Conservation (phyloP, 2,329 filamentous ascomycete species). For the Fusarium odoratissimum region DNA sequence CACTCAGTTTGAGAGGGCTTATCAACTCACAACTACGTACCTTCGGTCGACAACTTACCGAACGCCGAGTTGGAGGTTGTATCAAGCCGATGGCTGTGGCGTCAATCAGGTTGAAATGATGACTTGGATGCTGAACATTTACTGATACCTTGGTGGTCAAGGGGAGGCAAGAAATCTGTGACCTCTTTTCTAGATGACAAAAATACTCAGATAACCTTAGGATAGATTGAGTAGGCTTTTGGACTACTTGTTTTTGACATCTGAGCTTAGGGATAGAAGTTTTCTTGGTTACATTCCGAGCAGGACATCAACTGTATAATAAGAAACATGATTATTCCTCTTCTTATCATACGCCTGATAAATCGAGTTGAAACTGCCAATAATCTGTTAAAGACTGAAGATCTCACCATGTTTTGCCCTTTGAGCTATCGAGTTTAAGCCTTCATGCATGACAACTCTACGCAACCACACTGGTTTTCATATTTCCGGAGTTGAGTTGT, state of each 20-base stretch:
- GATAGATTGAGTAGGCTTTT: neutral
- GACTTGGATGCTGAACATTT: neutral
- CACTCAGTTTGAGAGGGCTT: conserved; percentile 15
- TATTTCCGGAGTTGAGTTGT: neutral
- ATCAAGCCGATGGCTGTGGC: neutral
- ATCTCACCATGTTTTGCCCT: neutral
- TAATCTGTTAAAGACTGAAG: neutral
- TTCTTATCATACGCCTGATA: too few relatives aligned
- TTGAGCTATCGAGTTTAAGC: neutral
- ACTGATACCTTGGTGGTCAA: neutral
- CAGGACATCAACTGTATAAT: too few relatives aligned
- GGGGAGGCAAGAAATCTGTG: neutral
- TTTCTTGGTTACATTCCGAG: neutral
- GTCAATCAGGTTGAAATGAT: neutral
- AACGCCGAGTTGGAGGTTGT: neutral
- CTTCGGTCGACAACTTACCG: conserved; percentile 4
- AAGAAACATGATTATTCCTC: too few relatives aligned
- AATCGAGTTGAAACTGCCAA: neutral
- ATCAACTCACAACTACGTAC: conserved; percentile 3
- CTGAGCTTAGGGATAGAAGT: neutral
- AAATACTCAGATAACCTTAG: neutral
- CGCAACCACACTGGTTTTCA: neutral
- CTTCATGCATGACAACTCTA: neutral
- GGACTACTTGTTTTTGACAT: neutral
- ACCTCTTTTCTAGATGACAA: neutral